Percentiles rank a stretch among this genome's conserved stretches.
phyloP scores from a whole-genome alignment of 768 basidiomycete genomes.

The Udeniomyces megalosporus region DNA sequence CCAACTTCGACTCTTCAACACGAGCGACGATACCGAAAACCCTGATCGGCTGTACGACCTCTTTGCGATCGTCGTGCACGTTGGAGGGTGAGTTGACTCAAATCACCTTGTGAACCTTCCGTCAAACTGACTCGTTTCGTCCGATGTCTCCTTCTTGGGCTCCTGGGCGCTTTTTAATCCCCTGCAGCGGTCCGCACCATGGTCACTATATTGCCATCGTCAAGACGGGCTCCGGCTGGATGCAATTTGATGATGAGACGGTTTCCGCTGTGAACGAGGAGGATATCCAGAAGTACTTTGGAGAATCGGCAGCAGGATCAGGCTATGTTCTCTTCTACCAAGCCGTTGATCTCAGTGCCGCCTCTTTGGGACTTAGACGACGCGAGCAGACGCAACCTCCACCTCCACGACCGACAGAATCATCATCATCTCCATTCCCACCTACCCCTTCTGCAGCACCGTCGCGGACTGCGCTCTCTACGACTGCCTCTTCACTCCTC shows the following conservation, averaged over 20 bases:
- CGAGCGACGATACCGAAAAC: conserved; percentile 78
- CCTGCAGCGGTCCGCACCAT: conserved; percentile 77
- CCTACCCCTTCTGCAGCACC: too few relatives aligned
- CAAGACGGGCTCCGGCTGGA: conserved; percentile 65
- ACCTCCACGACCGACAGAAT: not conserved
- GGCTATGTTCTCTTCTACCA: conserved; percentile 98
- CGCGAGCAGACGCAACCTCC: not conserved
- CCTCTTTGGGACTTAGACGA: conserved; percentile 44
- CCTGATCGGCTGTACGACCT: conserved; percentile 86
- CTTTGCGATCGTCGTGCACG: conserved; percentile 96
- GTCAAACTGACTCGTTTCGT: conserved; percentile 12
- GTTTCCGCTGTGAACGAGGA: conserved; percentile 73
- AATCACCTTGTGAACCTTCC: conserved; percentile 6
- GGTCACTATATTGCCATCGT: conserved; percentile 96
- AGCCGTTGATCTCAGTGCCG: conserved; percentile 65
- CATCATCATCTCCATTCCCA: not conserved
- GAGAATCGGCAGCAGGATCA: conserved; percentile 59
- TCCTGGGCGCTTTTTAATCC: not conserved
- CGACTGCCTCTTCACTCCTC: not conserved
- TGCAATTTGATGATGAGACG: conserved; percentile 88
- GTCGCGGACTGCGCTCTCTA: too few relatives aligned
- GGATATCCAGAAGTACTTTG: conserved; percentile 87
- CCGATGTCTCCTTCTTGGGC: not conserved
- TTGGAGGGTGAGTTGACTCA: conserved; percentile 63
- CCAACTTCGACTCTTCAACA: conserved; percentile 89